phyloP scores from a whole-genome alignment of 192 early-diverging fungal species.

The Dissophora ornata region DNA sequence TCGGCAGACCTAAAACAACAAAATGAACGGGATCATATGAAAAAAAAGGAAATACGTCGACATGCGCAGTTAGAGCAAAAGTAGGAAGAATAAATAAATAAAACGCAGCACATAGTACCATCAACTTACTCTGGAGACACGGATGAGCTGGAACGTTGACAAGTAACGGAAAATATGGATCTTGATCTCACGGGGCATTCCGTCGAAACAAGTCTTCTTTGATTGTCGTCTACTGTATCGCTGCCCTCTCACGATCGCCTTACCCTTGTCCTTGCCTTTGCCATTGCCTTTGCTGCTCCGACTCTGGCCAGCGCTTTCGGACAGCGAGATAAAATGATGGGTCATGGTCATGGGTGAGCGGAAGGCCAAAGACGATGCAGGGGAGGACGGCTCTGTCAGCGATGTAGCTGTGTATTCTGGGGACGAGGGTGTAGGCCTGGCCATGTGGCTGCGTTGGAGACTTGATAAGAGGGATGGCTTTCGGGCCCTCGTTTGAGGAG shows the following conservation, averaged over 20 bases:
- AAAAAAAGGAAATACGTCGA: too few species aligned
- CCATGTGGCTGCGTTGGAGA: background rate
- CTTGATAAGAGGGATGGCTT: background rate
- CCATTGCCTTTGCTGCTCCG: too few species aligned
- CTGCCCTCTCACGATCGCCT: slow-evolving; percentile 9
- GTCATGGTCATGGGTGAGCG: slow-evolving; percentile 13
- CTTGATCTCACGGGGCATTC: slow-evolving; percentile 32
- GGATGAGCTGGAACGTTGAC: slow-evolving; percentile 41
- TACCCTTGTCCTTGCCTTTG: slow-evolving; percentile 16
- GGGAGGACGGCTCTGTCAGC: background rate
- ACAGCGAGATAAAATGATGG: too few species aligned
- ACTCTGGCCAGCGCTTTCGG: too few species aligned
- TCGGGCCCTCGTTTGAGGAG: background rate
- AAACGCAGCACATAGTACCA: too few species aligned
- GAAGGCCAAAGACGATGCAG: slow-evolving; percentile 8
- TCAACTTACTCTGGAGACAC: slow-evolving; percentile 29
- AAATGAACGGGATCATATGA: background rate
- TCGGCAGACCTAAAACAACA: slow-evolving; percentile 35
- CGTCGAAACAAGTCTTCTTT: slow-evolving; percentile 20
- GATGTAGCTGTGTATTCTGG: background rate
- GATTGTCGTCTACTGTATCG: slow-evolving; percentile 8
- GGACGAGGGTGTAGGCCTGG: background rate
- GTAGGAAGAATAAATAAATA: background rate
- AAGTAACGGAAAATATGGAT: slow-evolving; percentile 46
- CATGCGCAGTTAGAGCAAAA: too few species aligned